phyloP scores from a whole-genome alignment of 345 rosid species.

The Aquilaria sinensis region DNA sequence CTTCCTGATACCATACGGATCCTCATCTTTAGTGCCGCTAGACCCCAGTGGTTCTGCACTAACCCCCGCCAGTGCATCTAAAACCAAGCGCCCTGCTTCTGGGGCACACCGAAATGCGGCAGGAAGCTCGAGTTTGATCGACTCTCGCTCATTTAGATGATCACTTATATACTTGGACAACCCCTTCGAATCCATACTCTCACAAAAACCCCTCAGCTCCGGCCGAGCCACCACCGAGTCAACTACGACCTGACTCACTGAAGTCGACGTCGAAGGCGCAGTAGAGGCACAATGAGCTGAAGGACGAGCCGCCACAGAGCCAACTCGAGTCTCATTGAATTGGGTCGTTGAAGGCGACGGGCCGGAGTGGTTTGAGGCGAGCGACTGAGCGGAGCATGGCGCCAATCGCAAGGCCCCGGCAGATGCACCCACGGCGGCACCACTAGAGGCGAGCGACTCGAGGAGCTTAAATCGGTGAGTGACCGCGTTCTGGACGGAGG shows the following conservation, averaged over 20 bases:
- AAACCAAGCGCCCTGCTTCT: constrained; percentile 49
- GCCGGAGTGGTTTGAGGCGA: not conserved
- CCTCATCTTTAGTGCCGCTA: constrained; percentile 18
- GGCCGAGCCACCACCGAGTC: constrained; percentile 25
- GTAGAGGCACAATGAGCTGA: not conserved
- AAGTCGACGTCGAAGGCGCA: constrained; percentile 8
- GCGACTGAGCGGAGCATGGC: not conserved
- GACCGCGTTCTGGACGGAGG: constrained; percentile 37
- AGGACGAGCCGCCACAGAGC: not conserved
- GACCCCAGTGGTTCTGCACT: constrained; percentile 5
- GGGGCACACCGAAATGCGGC: constrained; percentile 31
- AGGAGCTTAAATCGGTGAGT: constrained; percentile 41
- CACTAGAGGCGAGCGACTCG: constrained; percentile 26
- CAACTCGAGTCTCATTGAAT: not conserved
- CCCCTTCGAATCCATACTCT: constrained; percentile 56
- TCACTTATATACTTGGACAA: constrained; percentile 37
- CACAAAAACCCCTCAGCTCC: constrained; percentile 45
- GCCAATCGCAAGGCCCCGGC: not conserved
- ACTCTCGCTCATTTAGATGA: constrained; percentile 27
- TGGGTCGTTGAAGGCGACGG: not conserved
- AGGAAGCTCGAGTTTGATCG: constrained; percentile 33
- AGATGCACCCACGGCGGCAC: not conserved
- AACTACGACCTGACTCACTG: not conserved
- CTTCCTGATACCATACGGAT: constrained; percentile 28
- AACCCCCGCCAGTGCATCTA: constrained; percentile 59